Percentiles rank a stretch among this genome's conserved stretches.
These are phyloP conservation scores for Fusarium falciforme DNA, from an alignment of 2,329 filamentous ascomycete genomes.

Conservation along the genomic window DNA sequence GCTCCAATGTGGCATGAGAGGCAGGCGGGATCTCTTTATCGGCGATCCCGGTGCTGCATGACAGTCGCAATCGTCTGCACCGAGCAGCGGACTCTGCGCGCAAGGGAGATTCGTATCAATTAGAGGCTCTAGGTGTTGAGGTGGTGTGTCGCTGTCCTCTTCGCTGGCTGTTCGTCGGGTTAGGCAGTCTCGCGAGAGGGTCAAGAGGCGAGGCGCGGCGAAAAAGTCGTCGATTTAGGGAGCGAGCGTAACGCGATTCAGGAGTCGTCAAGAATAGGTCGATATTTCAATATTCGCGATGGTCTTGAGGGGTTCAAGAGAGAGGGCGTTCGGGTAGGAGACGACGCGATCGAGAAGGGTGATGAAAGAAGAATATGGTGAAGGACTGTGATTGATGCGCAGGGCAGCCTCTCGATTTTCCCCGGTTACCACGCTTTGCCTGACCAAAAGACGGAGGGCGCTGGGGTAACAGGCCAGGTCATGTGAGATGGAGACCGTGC, in stretches of 20 bases:
- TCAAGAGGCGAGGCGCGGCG: slow-evolving; percentile 7
- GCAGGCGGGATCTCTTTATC: slow-evolving; percentile 20
- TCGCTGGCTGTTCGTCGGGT: slow-evolving; percentile 1
- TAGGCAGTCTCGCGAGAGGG: slow-evolving; percentile 1
- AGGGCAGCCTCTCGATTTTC: slow-evolving; percentile 37
- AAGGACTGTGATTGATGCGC: slow-evolving; percentile 29
- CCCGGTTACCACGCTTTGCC: slow-evolving; percentile 11
- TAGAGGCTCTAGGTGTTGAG: not conserved
- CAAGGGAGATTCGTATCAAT: slow-evolving; percentile 13
- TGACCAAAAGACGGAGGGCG: slow-evolving; percentile 10
- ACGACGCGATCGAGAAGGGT: slow-evolving; percentile 28
- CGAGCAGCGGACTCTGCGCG: slow-evolving; percentile 31
- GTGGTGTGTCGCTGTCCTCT: not conserved
- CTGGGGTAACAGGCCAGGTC: slow-evolving; percentile 42
- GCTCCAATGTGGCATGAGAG: slow-evolving; percentile 35
- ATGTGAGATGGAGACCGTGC: slow-evolving; percentile 46
- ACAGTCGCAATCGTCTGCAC: slow-evolving; percentile 36
- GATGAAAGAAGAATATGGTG: slow-evolving; percentile 32
- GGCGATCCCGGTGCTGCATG: slow-evolving; percentile 33
- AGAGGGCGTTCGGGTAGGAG: slow-evolving; percentile 1
- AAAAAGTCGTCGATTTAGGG: slow-evolving; percentile 11
- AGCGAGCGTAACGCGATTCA: slow-evolving; percentile 19
- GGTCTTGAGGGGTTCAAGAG: not conserved
- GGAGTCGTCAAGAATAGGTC: slow-evolving; percentile 3
- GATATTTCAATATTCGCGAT: slow-evolving; percentile 5